A percentile compares a stretch with the other conserved stretches of the same genome.
These are phyloP conservation scores for Auriscalpium vulgare DNA, from an alignment of 768 basidiomycete species.

Conservation along the genomic window DNA sequence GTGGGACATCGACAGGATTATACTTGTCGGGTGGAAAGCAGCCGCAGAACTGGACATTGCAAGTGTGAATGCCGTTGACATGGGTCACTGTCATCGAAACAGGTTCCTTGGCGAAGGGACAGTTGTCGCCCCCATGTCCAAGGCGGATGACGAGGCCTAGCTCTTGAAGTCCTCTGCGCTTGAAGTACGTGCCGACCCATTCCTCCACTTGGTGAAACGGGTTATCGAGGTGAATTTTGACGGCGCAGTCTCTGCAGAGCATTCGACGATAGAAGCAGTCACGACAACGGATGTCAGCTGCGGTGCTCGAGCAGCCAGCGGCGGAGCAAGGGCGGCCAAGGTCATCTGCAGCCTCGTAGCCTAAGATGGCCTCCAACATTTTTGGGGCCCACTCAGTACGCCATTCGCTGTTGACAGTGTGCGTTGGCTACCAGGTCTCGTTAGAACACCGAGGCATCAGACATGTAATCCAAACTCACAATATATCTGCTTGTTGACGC, in stretches of 20 bases:
- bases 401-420: background rate
- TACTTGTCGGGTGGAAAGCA: background rate
- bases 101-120: background rate
- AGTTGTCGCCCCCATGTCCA: background rate
- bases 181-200: background rate
- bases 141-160: background rate
- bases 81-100: background rate
- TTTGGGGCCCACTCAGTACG: background rate
- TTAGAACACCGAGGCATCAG: background rate
- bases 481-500: background rate
- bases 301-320: background rate
- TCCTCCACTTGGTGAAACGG: background rate
- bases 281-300: background rate
- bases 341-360: background rate
- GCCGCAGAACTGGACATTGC: background rate
- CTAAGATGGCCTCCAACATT: background rate
- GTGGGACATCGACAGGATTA: background rate
- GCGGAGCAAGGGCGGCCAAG: background rate
- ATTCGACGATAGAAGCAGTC: background rate
- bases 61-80: background rate
- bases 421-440: background rate
- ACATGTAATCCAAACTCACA: background rate
- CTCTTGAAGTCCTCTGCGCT: background rate
- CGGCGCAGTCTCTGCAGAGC: background rate
- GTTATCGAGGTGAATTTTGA: background rate